Percentiles rank a stretch among this genome's conserved stretches.
phyloP scores from a whole-genome alignment of 306 rosid species.

The Sophora flavescens region DNA sequence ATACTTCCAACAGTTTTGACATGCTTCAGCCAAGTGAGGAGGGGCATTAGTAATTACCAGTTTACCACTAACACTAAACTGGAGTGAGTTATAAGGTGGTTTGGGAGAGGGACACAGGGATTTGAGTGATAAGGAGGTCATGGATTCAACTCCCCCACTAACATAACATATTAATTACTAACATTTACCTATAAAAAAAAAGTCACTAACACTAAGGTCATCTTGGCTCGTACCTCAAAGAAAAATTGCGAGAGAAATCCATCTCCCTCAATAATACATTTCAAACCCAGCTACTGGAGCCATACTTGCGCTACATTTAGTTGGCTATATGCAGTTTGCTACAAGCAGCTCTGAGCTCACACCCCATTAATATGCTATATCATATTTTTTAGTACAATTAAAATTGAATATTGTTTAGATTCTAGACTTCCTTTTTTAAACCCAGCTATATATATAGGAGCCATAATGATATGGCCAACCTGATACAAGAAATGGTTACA shows the following conservation, averaged over 20 bases:
- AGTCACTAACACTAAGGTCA: background rate
- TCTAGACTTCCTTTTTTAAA: background rate
- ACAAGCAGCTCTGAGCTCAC: background rate
- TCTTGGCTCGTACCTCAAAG: background rate
- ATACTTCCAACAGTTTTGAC: constrained; percentile 23
- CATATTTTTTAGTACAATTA: background rate
- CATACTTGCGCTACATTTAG: too few species aligned
- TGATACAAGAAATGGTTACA: background rate
- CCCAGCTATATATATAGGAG: background rate
- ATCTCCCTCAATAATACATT: background rate
- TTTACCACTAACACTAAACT: background rate
- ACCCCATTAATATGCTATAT: background rate
- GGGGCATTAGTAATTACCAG: constrained; percentile 11
- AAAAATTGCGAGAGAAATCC: background rate
- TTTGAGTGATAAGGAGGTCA: too few species aligned
- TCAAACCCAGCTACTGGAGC: too few species aligned
- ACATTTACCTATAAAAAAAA: too few species aligned
- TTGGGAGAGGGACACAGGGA: too few species aligned
- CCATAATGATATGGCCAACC: background rate
- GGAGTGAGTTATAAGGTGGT: too few species aligned
- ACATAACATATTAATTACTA: too few species aligned
- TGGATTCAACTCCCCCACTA: too few species aligned
- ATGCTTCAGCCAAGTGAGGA: constrained; percentile 5
- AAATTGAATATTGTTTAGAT: background rate
- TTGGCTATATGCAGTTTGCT: too few species aligned